These are phyloP conservation scores for Aspergillus sclerotioniger DNA, from an alignment of 495 filamentous ascomycete genomes.

Conservation along the genomic window DNA sequence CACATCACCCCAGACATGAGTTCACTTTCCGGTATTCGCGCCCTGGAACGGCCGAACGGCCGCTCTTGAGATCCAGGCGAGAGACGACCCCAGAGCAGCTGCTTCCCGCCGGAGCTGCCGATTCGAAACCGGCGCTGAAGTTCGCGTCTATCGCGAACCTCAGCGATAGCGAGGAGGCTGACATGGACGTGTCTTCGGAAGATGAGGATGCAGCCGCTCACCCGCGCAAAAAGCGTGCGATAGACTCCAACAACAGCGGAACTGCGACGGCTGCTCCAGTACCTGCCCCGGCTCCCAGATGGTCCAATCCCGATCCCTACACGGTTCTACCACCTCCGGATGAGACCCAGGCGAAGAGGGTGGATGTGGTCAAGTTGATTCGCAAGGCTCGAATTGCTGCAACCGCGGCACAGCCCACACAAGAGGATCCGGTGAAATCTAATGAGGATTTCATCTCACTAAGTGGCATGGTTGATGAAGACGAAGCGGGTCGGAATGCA, in stretches of 20 bases:
- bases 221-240: constrained; percentile 50
- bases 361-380: constrained; percentile 83
- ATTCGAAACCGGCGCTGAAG: constrained; percentile 33
- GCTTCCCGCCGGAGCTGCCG: constrained; percentile 19
- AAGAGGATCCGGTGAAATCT: constrained; percentile 53
- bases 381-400: constrained; percentile 69
- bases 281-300: constrained; percentile 57
- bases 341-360: constrained; percentile 61
- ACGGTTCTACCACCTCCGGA: constrained; percentile 74
- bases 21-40: constrained; percentile 48
- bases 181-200: constrained; percentile 58
- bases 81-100: constrained; percentile 42
- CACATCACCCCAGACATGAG: constrained; percentile 27
- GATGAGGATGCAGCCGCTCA: constrained; percentile 45
- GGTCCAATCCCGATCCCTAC: constrained; percentile 95
- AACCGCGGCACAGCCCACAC: constrained; percentile 31
- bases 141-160: constrained; percentile 56
- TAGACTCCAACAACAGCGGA: constrained; percentile 47
- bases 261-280: constrained; percentile 16
- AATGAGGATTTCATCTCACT: constrained; percentile 86
- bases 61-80: constrained; percentile 37
- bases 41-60: constrained; percentile 43
- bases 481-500: constrained; percentile 22
- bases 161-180: constrained; percentile 69
- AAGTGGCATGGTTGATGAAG: constrained; percentile 55